phyloP scores from a whole-genome alignment of 768 basidiomycete genomes.

The Melanogaster broomeanus region DNA sequence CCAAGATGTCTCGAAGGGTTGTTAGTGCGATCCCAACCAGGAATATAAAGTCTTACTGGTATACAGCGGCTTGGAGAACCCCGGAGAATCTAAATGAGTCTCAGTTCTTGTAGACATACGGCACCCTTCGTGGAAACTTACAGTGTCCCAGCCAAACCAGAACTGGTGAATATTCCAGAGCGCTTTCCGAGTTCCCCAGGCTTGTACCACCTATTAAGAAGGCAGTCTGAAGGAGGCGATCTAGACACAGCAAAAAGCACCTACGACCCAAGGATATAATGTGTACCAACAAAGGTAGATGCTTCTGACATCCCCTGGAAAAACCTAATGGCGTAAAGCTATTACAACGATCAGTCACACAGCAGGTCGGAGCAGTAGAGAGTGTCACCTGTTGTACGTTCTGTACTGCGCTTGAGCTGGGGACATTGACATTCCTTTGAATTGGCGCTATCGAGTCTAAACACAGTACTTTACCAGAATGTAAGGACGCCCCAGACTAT shows the following conservation, averaged over 20 bases:
- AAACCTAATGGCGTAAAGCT: conserved; percentile 73
- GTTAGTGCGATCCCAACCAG: background rate
- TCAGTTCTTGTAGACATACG: background rate
- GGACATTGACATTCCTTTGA: background rate
- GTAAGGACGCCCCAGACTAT: conserved; percentile 68
- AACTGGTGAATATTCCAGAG: conserved; percentile 70
- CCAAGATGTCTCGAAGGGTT: conserved; percentile 47
- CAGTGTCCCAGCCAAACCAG: conserved; percentile 62
- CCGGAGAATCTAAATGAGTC: conserved; percentile 54
- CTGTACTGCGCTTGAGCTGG: conserved; percentile 55
- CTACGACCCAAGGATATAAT: conserved; percentile 72
- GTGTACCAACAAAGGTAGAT: conserved; percentile 76
- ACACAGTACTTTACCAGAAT: conserved; percentile 45
- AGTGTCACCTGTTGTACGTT: conserved; percentile 54
- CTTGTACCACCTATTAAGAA: conserved; percentile 61
- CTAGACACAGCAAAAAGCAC: conserved; percentile 22
- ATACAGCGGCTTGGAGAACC: conserved; percentile 63
- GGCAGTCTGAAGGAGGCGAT: background rate
- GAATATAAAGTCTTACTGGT: conserved; percentile 42
- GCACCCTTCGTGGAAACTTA: conserved; percentile 26
- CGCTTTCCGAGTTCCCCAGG: conserved; percentile 69
- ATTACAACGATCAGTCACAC: conserved; percentile 1
- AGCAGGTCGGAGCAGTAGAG: background rate
- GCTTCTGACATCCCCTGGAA: conserved; percentile 74
- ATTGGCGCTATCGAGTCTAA: background rate